These are phyloP conservation scores for Agaricus bisporus DNA, from an alignment of 768 basidiomycete genomes.

Conservation along the genomic window DNA sequence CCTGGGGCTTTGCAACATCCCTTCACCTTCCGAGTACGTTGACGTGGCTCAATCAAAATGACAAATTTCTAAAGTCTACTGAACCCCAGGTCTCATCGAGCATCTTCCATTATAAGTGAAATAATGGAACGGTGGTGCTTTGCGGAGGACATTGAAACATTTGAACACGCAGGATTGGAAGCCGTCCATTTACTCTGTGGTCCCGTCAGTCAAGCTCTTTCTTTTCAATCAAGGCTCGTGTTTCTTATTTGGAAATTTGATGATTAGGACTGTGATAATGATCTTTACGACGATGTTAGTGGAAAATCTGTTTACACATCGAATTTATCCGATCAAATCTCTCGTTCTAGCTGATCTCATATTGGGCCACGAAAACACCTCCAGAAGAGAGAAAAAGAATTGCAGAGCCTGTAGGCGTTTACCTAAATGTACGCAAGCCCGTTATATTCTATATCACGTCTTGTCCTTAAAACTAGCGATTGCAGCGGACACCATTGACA, in stretches of 20 bases:
- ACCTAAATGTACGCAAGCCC: constrained; percentile 48
- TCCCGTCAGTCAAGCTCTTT: constrained; percentile 33
- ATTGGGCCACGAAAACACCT: constrained; percentile 53
- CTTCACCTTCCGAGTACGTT: constrained; percentile 60
- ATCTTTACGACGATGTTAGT: constrained; percentile 62
- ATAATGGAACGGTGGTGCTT: constrained; percentile 57
- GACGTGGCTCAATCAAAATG: background rate
- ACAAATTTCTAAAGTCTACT: background rate
- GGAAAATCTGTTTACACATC: background rate
- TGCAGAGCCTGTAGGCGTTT: constrained; percentile 47
- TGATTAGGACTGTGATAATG: constrained; percentile 42
- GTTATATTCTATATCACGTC: background rate
- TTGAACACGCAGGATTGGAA: constrained; percentile 62
- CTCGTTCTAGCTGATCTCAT: constrained; percentile 48
- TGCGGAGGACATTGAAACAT: constrained; percentile 58
- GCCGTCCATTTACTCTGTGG: constrained; percentile 49
- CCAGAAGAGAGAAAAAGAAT: constrained; percentile 47
- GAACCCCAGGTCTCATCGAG: constrained; percentile 23
- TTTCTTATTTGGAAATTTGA: background rate
- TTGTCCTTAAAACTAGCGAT: background rate
- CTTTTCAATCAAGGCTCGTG: background rate
- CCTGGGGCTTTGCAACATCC: constrained; percentile 62
- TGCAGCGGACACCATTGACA: constrained; percentile 50
- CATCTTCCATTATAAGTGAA: constrained; percentile 59
- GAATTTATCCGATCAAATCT: constrained; percentile 1